These are phyloP conservation scores for Clonostachys rhizophaga DNA, from an alignment of 2,329 filamentous ascomycete genomes.

Conservation along the genomic window DNA sequence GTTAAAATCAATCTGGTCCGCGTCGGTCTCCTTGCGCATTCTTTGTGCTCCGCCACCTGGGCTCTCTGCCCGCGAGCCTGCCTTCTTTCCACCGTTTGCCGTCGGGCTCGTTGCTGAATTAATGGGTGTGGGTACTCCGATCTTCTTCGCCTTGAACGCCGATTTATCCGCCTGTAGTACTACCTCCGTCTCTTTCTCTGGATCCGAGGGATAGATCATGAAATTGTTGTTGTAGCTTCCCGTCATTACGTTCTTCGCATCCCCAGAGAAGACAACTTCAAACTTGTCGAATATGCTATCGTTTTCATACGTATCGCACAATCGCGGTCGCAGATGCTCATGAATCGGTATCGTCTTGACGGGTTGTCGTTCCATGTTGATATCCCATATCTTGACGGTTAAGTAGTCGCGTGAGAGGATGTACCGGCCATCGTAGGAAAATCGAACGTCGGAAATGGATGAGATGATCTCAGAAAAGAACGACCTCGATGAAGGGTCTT, in stretches of 20 bases:
- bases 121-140: conserved; percentile 95
- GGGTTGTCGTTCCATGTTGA: conserved; percentile 97
- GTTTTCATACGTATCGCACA: conserved; percentile 99
- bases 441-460: conserved; percentile 97
- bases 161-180: conserved; percentile 98
- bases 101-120: conserved; percentile 74
- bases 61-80: conserved; percentile 80
- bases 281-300: conserved; percentile 99
- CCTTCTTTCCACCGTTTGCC: conserved; percentile 77
- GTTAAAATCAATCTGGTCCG: conserved; percentile 99
- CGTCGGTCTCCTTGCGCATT: conserved; percentile 99
- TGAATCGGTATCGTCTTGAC: conserved; percentile 99
- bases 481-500: conserved; percentile 91
- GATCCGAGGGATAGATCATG: conserved; percentile 98
- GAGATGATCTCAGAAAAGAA: conserved; percentile 99
- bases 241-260: conserved; percentile 99
- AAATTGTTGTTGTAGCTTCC: conserved; percentile 99
- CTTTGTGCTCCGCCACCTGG: conserved; percentile 75
- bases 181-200: conserved; percentile 93
- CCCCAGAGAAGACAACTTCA: conserved; percentile 96
- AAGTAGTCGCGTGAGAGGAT: conserved; percentile 97
- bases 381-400: conserved; percentile 99
- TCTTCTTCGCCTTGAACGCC: conserved; percentile 99
- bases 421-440: conserved; percentile 93
- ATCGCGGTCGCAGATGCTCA: conserved; percentile 86